A percentile compares a stretch with the other conserved stretches of the same genome.
Conservation (phyloP, 768 basidiomycete genomes). For the Suillus lakei region DNA sequence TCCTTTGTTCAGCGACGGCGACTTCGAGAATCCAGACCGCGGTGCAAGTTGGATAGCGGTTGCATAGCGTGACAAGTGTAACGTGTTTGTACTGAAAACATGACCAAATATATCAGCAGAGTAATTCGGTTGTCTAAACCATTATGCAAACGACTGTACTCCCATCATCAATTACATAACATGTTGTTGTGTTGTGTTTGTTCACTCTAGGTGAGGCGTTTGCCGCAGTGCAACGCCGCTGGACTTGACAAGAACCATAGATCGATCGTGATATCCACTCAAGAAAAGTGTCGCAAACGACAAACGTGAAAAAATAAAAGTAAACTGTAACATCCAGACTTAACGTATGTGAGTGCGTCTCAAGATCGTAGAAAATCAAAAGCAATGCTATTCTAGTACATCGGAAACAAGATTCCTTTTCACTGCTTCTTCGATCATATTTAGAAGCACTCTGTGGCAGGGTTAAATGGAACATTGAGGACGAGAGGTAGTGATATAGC, state of each 20-base stretch:
- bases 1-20: too few relatives aligned
- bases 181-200: background rate
- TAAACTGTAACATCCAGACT: background rate
- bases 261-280: background rate
- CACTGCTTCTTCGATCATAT: constrained; percentile 22
- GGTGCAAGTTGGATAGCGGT: too few relatives aligned
- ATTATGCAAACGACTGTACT: too few relatives aligned
- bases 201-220: background rate
- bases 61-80: too few relatives aligned
- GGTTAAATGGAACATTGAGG: background rate
- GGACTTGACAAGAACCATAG: background rate
- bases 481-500: background rate
- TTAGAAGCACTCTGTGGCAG: constrained; percentile 31
- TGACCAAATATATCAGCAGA: too few relatives aligned
- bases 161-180: too few relatives aligned
- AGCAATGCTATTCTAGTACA: constrained; percentile 32
- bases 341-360: background rate
- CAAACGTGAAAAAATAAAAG: background rate
- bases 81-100: too few relatives aligned
- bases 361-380: constrained; percentile 11
- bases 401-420: constrained; percentile 23
- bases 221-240: background rate
- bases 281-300: background rate
- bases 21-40: too few relatives aligned
- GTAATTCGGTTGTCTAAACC: too few relatives aligned